Evolutionary conservation across 192 early-diverging fungal genomes (phyloP).

Genomic region (Gonapodya prolifera): DNA sequence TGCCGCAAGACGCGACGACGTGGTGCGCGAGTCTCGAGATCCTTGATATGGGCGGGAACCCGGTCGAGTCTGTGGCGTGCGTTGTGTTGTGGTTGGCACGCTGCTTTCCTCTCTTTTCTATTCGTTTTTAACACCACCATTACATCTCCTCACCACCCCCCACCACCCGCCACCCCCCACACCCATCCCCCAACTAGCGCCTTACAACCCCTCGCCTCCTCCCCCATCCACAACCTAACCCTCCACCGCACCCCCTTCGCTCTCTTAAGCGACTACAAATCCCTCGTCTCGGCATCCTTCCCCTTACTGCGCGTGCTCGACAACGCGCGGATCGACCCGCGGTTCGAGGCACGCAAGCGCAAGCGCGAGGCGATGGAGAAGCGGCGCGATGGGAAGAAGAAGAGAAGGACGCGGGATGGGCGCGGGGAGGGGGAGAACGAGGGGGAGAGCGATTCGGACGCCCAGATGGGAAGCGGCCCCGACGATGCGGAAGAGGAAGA

Average conservation of each 20-base stretch:
- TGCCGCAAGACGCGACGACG: background rate
- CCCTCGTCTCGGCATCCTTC: constrained; percentile 29
- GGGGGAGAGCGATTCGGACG: background rate
- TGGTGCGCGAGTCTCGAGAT: background rate
- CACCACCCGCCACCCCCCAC: no score
- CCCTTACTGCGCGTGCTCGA: constrained; percentile 57
- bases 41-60: background rate
- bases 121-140: no score
- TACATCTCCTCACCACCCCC: no score
- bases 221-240: background rate
- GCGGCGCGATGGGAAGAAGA: background rate
- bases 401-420: background rate
- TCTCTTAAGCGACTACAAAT: background rate
- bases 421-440: background rate
- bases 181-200: no score
- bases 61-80: background rate
- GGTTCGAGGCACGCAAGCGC: constrained; percentile 50
- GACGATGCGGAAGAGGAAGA: no score
- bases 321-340: constrained; percentile 57
- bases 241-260: background rate
- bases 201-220: background rate
- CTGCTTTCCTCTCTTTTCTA: no score
- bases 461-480: background rate
- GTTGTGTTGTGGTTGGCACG: background rate
- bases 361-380: constrained; percentile 31